phyloP scores from a whole-genome alignment of 2,329 filamentous ascomycete genomes.

The Colletotrichum tropicale region DNA sequence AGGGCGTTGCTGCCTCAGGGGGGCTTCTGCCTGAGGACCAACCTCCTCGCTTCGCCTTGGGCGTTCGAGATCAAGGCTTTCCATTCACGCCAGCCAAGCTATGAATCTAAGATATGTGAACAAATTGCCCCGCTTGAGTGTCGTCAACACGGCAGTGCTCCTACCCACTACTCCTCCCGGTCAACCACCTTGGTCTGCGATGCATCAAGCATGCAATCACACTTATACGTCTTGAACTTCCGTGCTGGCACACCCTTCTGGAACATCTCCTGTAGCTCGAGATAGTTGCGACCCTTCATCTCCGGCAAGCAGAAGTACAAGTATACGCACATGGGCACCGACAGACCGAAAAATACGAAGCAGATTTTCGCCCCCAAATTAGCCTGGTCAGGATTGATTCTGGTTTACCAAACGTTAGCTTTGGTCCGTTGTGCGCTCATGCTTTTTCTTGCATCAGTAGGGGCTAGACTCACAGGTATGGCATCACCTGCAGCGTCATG shows the following conservation, averaged over 20 bases:
- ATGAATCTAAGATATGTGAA: background rate
- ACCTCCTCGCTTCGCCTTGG: background rate
- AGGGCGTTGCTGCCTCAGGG: background rate
- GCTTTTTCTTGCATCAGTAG: background rate
- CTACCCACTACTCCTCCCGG: background rate
- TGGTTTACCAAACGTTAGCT: background rate
- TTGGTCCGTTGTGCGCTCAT: background rate
- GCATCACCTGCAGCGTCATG: conserved; percentile 30
- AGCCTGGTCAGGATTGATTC: conserved; percentile 30
- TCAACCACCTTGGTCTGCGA: background rate
- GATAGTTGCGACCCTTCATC: conserved; percentile 20
- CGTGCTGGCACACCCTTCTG: conserved; percentile 1
- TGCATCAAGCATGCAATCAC: background rate
- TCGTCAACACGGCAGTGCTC: background rate
- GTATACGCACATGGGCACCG: conserved; percentile 27
- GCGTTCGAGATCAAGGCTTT: background rate
- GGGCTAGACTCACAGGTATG: conserved; percentile 24
- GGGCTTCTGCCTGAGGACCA: background rate
- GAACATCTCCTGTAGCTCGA: conserved; percentile 19
- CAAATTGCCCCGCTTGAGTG: background rate
- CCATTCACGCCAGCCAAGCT: background rate
- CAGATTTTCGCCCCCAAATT: conserved; percentile 35
- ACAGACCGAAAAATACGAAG: conserved; percentile 34
- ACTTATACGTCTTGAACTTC: conserved; percentile 11
- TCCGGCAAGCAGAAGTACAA: conserved; percentile 15